Base-by-base conservation (phyloP, 1,139 yeast genomes). In the Magnusiomyces tetraspermus region DNA sequence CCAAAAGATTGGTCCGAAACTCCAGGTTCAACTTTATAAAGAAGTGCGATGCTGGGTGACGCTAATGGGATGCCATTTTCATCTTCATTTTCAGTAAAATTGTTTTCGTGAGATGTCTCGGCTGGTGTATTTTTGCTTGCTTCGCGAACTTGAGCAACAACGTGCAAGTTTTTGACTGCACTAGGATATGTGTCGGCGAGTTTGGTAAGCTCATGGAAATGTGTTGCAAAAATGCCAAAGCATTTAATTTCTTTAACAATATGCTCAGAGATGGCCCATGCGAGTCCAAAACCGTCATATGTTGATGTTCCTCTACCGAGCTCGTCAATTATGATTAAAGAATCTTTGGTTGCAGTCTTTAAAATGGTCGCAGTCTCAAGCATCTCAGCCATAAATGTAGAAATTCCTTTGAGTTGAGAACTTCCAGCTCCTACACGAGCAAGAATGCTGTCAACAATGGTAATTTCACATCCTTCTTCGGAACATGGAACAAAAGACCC, bases 391-490 rank as follows among this genome's bases (percentile, higher is more conserved):
- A 92, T 92, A 62, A 92, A 92, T 0, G 98, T 92, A 0, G 97
- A 89, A 43, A 92, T 87, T 24, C 98, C 98, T 68, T 90, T 90
- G 62, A 92, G 75, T 68, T 92, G 98, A 0, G 97, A 90, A 67
- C 92, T 98, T 10, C 97, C 95, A 1, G 98, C 97, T 17, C 98
- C 98, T n/a, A 92, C 96, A 63, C 98, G 80, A 15, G 97, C 95
- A 57, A 92, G 76, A 13, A 92, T 85, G 1, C 96, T 89, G 69
- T 92, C 98, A 58, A 89, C 88, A 1, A 92, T 75, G 4, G 90
- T 82, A 42, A 92, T 67, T 61, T 86, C 90, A 4, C 28, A 31
- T 10, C 48, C 48, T 0, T 96, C 89, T 46, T 71, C 74, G 1
- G 74, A 72, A 59, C 84, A 80, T 1, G 98, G 98, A 33, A 92